These are phyloP conservation scores for Lepidium didymum DNA, from an alignment of 345 rosid species.

Conservation along the genomic window DNA sequence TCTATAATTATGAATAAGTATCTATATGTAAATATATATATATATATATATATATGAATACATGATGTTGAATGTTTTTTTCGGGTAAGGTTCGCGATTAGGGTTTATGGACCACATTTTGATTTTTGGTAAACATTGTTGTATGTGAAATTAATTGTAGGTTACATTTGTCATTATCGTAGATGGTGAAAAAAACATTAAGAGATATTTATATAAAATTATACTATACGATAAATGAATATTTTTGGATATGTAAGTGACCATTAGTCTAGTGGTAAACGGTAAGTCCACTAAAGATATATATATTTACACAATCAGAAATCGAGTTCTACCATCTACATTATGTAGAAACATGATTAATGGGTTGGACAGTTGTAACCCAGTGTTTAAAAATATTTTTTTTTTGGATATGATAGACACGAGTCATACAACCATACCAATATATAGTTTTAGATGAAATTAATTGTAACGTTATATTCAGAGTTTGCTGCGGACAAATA, in stretches of 20 bases:
- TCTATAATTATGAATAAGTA: background rate
- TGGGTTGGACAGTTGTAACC: too few relatives aligned
- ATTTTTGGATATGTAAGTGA: too few relatives aligned
- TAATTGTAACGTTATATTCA: too few relatives aligned
- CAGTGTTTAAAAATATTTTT: too few relatives aligned
- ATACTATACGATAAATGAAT: slow-evolving; percentile 4
- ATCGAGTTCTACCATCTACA: too few relatives aligned
- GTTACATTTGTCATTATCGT: slow-evolving; percentile 17
- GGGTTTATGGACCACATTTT: slow-evolving; percentile 16
- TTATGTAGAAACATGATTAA: too few relatives aligned
- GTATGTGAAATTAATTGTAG: slow-evolving; percentile 2
- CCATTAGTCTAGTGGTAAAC: too few relatives aligned
- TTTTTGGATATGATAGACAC: too few relatives aligned
- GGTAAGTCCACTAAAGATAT: too few relatives aligned
- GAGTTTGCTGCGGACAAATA: too few relatives aligned
- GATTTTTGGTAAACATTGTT: slow-evolving; percentile 14
- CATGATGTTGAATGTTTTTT: slow-evolving; percentile 15
- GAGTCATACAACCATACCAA: slow-evolving; percentile 8
- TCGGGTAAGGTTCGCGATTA: slow-evolving; percentile 21
- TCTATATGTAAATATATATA: background rate
- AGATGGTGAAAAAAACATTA: slow-evolving; percentile 7
- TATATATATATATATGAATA: background rate
- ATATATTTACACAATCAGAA: too few relatives aligned
- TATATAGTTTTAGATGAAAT: background rate
- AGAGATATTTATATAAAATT: slow-evolving; percentile 11